Percentiles rank a stretch among this genome's conserved stretches.
Evolutionary conservation across 2,329 filamentous ascomycete genomes (phyloP).

Genomic region (Tolypocladium inflatum): DNA sequence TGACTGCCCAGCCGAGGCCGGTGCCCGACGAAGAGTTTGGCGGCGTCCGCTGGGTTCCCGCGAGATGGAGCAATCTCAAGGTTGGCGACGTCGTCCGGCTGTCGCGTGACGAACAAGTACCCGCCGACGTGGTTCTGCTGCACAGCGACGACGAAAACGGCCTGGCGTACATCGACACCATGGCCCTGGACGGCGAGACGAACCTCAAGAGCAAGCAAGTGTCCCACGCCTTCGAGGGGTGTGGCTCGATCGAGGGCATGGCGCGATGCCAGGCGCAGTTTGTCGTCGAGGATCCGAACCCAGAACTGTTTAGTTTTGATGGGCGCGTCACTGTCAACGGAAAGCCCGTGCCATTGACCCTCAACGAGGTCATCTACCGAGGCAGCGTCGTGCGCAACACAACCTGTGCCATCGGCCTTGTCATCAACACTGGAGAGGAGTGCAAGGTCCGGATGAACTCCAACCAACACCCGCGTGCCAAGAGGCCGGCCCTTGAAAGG

Average conservation of each 20-base stretch:
- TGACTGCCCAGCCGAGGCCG: conserved; percentile 16
- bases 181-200: conserved; percentile 76
- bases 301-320: conserved; percentile 68
- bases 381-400: conserved; percentile 83
- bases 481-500: conserved; percentile 67
- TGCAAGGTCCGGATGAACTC: conserved; percentile 91
- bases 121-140: conserved; percentile 74
- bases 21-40: conserved; percentile 52
- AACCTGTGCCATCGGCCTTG: conserved; percentile 58
- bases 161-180: conserved; percentile 75
- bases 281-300: conserved; percentile 68
- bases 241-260: conserved; percentile 44
- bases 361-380: conserved; percentile 76
- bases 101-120: conserved; percentile 64
- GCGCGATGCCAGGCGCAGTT: conserved; percentile 49
- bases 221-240: conserved; percentile 49
- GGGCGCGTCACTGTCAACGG: conserved; percentile 52
- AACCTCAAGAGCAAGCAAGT: conserved; percentile 71
- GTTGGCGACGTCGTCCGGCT: conserved; percentile 41
- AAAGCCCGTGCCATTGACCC: conserved; percentile 60
- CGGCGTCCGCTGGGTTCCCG: conserved; percentile 40
- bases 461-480: conserved; percentile 78
- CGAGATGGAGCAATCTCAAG: conserved; percentile 34
- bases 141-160: conserved; percentile 69
- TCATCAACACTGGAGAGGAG: conserved; percentile 84